These are phyloP conservation scores for Xanthoceras sorbifolium DNA, from an alignment of 345 rosid species.

Conservation along the genomic window DNA sequence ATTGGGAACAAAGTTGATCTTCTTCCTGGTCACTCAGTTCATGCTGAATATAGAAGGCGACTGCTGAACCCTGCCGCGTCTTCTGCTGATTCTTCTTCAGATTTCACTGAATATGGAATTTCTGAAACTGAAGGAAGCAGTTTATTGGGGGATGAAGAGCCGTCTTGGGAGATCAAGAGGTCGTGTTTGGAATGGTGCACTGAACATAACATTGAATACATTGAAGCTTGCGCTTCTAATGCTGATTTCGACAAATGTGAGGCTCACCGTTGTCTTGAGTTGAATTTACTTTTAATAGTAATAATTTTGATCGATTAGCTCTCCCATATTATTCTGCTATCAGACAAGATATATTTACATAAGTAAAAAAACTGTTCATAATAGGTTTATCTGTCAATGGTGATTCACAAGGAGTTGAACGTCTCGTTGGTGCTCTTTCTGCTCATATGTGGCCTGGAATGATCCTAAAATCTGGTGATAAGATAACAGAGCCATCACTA, in stretches of 20 bases:
- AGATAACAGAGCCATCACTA: conserved; percentile 56
- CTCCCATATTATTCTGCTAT: background rate
- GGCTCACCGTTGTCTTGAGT: conserved; percentile 19
- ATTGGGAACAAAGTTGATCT: conserved; percentile 89
- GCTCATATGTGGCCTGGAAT: conserved; percentile 99
- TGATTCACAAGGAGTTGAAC: conserved; percentile 93
- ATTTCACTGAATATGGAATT: conserved; percentile 56
- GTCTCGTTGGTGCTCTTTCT: conserved; percentile 84
- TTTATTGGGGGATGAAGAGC: conserved; percentile 63
- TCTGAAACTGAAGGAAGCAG: conserved; percentile 74
- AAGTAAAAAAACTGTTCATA: conserved; percentile 9
- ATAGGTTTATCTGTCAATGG: conserved; percentile 91
- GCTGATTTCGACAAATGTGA: conserved; percentile 82
- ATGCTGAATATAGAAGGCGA: conserved; percentile 69
- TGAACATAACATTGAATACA: conserved; percentile 69
- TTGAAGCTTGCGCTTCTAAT: conserved; percentile 90
- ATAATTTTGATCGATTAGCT: background rate
- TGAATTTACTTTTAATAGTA: background rate
- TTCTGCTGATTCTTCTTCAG: conserved; percentile 35
- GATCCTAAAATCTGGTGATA: conserved; percentile 77
- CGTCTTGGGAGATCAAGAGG: conserved; percentile 48
- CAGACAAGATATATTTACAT: background rate
- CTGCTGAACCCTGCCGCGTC: conserved; percentile 40
- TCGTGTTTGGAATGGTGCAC: conserved; percentile 83
- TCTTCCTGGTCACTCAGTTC: conserved; percentile 72